A percentile compares a stretch with the other conserved stretches of the same genome.
Conservation (phyloP, 2,329 filamentous ascomycete genomes). For the Pleomassaria siparia region DNA sequence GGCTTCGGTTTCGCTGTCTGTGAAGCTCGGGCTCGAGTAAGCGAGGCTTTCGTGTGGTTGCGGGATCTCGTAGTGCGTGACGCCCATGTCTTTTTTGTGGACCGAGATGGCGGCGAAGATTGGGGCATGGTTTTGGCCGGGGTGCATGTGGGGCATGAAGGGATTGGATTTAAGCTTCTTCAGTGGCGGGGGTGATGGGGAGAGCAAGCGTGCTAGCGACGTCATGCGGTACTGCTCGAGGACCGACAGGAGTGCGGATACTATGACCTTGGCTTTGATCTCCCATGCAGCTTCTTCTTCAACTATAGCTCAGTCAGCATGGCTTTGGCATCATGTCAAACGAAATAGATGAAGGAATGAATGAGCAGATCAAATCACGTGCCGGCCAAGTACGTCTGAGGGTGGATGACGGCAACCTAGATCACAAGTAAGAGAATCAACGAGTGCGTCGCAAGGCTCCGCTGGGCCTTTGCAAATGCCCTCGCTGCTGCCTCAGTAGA, state of each 20-base stretch:
- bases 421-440: too few relatives aligned
- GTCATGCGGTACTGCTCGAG: not conserved
- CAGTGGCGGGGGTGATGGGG: conserved; percentile 1
- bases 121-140: not conserved
- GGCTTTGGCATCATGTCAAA: not conserved
- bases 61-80: not conserved
- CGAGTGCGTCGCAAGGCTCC: too few relatives aligned
- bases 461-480: too few relatives aligned
- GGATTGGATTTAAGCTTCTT: conserved; percentile 5
- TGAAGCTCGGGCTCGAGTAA: not conserved
- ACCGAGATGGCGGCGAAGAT: not conserved
- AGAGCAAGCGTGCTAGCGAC: not conserved
- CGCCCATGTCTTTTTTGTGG: not conserved
- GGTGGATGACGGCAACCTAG: too few relatives aligned
- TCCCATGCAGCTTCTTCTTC: not conserved
- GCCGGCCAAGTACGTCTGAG: too few relatives aligned
- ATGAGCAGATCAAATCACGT: not conserved
- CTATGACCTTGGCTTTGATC: not conserved
- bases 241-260: not conserved
- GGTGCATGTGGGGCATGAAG: not conserved
- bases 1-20: not conserved
- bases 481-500: too few relatives aligned
- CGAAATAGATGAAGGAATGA: not conserved
- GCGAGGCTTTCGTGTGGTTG: conserved; percentile 1
- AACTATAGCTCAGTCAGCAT: too few relatives aligned